phyloP scores from a whole-genome alignment of 352 stramenopile genomes.

The Phytophthora pseudosyringae region DNA sequence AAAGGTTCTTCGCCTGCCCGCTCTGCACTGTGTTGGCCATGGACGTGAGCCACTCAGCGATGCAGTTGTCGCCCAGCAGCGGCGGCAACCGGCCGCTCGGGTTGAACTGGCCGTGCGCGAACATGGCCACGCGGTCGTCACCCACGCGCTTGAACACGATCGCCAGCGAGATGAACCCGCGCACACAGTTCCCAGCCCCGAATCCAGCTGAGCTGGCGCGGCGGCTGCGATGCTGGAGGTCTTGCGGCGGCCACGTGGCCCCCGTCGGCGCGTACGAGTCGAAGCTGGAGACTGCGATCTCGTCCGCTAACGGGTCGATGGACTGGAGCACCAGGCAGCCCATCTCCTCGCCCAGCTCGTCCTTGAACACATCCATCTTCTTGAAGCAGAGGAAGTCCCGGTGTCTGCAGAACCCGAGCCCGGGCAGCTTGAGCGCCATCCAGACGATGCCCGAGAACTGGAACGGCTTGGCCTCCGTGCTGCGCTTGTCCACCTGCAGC shows the following conservation, averaged over 20 bases:
- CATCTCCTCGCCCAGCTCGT: conserved; percentile 69
- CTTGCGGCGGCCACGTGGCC: conserved; percentile 36
- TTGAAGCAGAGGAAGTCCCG: conserved; percentile 83
- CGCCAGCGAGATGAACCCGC: conserved; percentile 67
- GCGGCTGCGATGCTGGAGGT: conserved; percentile 16
- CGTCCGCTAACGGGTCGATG: conserved; percentile 55
- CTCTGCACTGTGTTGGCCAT: conserved; percentile 68
- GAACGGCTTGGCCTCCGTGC: conserved; percentile 61
- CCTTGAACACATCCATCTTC: conserved; percentile 70
- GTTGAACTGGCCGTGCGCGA: conserved; percentile 72
- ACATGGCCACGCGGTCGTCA: conserved; percentile 71
- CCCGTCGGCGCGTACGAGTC: conserved; percentile 21
- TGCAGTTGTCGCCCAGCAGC: conserved; percentile 60
- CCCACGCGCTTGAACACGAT: conserved; percentile 67
- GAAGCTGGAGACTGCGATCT: conserved; percentile 24
- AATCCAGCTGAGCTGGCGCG: conserved; percentile 24
- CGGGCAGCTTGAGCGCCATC: conserved; percentile 62
- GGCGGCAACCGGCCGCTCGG: conserved; percentile 57
- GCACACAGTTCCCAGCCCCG: conserved; percentile 46
- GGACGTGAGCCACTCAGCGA: conserved; percentile 65
- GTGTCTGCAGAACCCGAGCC: conserved; percentile 64
- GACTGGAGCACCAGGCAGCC: conserved; percentile 77
- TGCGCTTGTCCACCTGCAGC: conserved; percentile 72
- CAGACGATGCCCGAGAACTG: conserved; percentile 81
- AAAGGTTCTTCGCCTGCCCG: conserved; percentile 80